Conservation (phyloP, 2,329 filamentous ascomycete species). For the Apiospora pterosperma region DNA sequence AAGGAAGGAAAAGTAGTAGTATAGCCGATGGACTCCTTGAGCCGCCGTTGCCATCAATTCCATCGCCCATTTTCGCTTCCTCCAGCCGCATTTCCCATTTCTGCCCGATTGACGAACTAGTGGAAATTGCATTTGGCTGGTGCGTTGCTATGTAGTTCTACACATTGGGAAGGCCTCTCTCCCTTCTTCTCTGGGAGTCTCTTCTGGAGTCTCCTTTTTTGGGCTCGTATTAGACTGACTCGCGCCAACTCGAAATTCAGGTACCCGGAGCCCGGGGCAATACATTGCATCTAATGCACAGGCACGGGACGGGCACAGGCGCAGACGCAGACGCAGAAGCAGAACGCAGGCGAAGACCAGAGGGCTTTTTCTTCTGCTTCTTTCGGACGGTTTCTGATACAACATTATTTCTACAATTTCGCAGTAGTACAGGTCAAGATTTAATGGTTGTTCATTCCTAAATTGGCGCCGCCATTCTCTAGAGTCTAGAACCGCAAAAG, state of each 20-base stretch:
- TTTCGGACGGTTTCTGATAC: neutral
- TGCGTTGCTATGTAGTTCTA: neutral
- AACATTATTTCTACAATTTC: neutral
- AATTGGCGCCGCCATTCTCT: neutral
- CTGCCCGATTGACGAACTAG: neutral
- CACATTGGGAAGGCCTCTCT: neutral
- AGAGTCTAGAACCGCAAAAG: neutral
- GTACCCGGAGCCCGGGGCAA: neutral
- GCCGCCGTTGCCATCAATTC: neutral
- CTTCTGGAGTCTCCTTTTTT: neutral
- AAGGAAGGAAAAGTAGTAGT: neutral
- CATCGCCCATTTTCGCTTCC: neutral
- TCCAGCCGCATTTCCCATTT: neutral
- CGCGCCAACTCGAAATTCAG: neutral
- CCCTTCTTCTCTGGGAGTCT: neutral
- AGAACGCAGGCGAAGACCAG: neutral
- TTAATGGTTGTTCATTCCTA: neutral
- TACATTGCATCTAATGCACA: neutral
- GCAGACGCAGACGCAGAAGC: neutral
- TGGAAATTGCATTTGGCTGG: neutral
- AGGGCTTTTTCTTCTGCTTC: neutral
- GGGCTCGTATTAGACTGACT: neutral
- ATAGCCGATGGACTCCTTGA: neutral
- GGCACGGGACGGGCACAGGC: neutral
- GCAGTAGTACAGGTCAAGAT: neutral